Evolutionary conservation across 1,284 basidiomycete genomes (phyloP).

Genomic region (Puccinia coronata): DNA sequence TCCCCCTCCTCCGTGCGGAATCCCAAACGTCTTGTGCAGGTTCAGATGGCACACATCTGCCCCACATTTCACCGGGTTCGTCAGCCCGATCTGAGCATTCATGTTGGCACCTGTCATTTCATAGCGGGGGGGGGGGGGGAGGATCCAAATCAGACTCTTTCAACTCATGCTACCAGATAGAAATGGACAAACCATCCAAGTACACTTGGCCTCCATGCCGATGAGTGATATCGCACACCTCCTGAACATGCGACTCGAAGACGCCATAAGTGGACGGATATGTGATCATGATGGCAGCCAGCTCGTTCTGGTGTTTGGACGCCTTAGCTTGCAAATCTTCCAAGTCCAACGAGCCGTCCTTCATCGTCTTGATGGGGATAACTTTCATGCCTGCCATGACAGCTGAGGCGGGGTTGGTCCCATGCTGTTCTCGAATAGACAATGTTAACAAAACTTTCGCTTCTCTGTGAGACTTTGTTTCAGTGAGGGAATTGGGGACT

Average conservation of each 20-base stretch:
- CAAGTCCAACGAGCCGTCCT: constrained; percentile 85
- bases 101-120: constrained; percentile 82
- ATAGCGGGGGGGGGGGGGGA: no score
- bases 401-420: constrained; percentile 66
- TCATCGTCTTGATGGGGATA: constrained; percentile 83
- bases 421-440: no score
- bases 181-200: constrained; percentile 70
- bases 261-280: constrained; percentile 97
- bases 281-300: constrained; percentile 97
- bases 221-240: constrained; percentile 91
- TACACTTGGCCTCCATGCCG: constrained; percentile 96
- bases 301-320: constrained; percentile 81
- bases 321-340: constrained; percentile 83
- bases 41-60: constrained; percentile 98
- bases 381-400: constrained; percentile 97
- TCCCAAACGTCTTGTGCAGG: constrained; percentile 92
- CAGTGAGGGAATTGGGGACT: no score
- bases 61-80: constrained; percentile 91
- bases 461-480: no score
- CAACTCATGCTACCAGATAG: neutral
- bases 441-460: no score
- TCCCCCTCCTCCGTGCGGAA: constrained; percentile 97
- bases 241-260: constrained; percentile 85
- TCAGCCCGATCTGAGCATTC: constrained; percentile 92
- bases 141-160: neutral